Evolutionary conservation across 129 eudicot genomes (phyloP).

Genomic region (Dittrichia graveolens): DNA sequence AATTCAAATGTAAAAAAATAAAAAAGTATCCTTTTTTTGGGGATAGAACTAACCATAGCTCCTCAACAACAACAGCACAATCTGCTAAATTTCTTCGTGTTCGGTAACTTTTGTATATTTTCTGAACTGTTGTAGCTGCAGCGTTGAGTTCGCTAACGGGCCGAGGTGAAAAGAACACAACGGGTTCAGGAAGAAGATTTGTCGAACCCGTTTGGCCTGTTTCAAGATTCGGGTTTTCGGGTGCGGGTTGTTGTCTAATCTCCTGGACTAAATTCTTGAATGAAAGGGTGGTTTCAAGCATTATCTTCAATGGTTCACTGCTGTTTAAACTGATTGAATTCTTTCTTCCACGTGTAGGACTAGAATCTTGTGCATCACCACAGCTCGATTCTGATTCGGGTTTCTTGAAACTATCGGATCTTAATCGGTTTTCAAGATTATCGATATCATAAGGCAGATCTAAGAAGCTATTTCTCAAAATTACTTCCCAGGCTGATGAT

Average conservation of each 20-base stretch:
- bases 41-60: slow-evolving; percentile 66
- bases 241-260: slow-evolving; percentile 33
- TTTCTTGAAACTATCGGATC: slow-evolving; percentile 47
- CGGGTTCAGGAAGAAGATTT: slow-evolving; percentile 64
- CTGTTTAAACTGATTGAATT: slow-evolving; percentile 54
- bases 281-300: slow-evolving; percentile 68
- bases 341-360: slow-evolving; percentile 33
- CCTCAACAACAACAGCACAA: slow-evolving; percentile 94
- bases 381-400: slow-evolving; percentile 55
- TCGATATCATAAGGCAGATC: slow-evolving; percentile 35
- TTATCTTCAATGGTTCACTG: slow-evolving; percentile 53
- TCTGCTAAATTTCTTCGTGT: slow-evolving; percentile 89
- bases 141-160: slow-evolving; percentile 90
- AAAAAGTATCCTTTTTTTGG: not conserved
- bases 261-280: slow-evolving; percentile 66
- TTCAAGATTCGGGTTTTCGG: slow-evolving; percentile 27
- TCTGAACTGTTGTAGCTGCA: slow-evolving; percentile 85
- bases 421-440: slow-evolving; percentile 39
- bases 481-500: slow-evolving; percentile 55
- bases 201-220: slow-evolving; percentile 34
- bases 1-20: not conserved
- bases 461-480: slow-evolving; percentile 39
- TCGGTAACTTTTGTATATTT: slow-evolving; percentile 81
- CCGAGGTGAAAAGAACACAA: slow-evolving; percentile 66
- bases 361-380: slow-evolving; percentile 32